These are phyloP conservation scores for Thuidium tamariscinum DNA, from an alignment of 225 moss, liverwort and hornwort species.

Conservation along the genomic window DNA sequence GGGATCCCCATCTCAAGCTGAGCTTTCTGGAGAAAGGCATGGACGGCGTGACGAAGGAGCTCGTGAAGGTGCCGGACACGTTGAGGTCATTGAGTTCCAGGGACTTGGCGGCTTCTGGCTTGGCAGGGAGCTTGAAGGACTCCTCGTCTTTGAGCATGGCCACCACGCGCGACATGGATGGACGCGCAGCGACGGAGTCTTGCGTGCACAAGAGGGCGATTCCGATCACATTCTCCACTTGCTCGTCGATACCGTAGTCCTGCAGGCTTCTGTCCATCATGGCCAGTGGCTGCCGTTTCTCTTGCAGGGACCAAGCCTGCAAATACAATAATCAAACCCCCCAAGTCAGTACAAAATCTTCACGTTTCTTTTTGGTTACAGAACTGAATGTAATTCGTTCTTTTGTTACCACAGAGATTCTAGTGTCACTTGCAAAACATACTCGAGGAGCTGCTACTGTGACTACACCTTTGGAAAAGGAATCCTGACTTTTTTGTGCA, in stretches of 20 bases:
- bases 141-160: slow-evolving; percentile 12
- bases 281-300: not conserved
- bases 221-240: slow-evolving; percentile 7
- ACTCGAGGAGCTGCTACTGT: not conserved
- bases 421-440: not conserved
- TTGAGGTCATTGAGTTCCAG: slow-evolving; percentile 17
- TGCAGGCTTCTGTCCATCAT: slow-evolving; percentile 8
- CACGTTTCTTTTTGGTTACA: not conserved
- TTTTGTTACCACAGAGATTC: not conserved
- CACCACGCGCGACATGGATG: slow-evolving; percentile 25
- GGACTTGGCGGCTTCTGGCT: slow-evolving; percentile 1
- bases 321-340: not conserved
- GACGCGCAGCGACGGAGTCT: slow-evolving; percentile 1
- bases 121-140: not conserved
- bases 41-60: slow-evolving; percentile 4
- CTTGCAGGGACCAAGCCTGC: slow-evolving; percentile 27
- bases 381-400: not conserved
- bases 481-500: not conserved
- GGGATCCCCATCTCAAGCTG: slow-evolving; percentile 9
- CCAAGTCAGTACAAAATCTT: not conserved
- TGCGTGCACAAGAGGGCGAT: slow-evolving; percentile 28
- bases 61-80: slow-evolving; percentile 21
- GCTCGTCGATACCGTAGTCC: not conserved
- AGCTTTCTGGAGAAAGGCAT: not conserved
- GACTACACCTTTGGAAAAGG: not conserved